These are phyloP conservation scores for Aureobasidium vineae DNA, from an alignment of 2,329 filamentous ascomycete species.

Conservation along the genomic window DNA sequence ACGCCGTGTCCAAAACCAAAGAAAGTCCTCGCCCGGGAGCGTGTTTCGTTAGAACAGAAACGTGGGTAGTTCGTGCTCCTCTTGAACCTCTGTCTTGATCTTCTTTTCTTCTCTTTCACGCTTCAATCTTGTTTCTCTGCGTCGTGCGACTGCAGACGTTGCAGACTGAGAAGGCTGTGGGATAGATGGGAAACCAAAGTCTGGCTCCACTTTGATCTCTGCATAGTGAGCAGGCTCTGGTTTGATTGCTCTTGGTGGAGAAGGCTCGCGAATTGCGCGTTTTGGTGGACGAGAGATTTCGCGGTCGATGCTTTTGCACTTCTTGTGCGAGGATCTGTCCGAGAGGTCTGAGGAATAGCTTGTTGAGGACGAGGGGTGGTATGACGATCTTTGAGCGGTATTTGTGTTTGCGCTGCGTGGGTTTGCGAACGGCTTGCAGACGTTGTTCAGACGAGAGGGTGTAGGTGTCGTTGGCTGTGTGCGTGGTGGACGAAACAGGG, in stretches of 20 bases:
- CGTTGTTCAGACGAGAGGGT: background rate
- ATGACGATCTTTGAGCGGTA: background rate
- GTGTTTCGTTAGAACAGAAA: constrained; percentile 42
- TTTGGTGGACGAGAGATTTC: background rate
- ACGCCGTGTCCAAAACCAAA: background rate
- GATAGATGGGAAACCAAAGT: constrained; percentile 8
- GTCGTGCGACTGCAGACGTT: constrained; percentile 30
- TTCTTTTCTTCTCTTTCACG: constrained; percentile 34
- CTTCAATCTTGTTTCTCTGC: constrained; percentile 36
- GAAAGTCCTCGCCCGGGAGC: background rate
- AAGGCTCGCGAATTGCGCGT: background rate
- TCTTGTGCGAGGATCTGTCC: background rate
- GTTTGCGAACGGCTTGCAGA: background rate
- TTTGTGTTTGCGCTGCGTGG: background rate
- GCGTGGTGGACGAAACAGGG: background rate
- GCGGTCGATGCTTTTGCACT: constrained; percentile 5
- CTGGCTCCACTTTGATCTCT: background rate
- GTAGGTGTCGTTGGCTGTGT: background rate
- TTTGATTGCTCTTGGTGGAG: background rate
- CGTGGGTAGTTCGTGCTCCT: constrained; percentile 42
- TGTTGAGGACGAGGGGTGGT: background rate
- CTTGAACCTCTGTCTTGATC: constrained; percentile 34
- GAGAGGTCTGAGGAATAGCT: background rate
- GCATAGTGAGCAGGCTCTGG: background rate
- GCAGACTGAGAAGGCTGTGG: constrained; percentile 2